Evolutionary conservation across 1,284 basidiomycete genomes (phyloP).

Genomic region (Boletus sp.): DNA sequence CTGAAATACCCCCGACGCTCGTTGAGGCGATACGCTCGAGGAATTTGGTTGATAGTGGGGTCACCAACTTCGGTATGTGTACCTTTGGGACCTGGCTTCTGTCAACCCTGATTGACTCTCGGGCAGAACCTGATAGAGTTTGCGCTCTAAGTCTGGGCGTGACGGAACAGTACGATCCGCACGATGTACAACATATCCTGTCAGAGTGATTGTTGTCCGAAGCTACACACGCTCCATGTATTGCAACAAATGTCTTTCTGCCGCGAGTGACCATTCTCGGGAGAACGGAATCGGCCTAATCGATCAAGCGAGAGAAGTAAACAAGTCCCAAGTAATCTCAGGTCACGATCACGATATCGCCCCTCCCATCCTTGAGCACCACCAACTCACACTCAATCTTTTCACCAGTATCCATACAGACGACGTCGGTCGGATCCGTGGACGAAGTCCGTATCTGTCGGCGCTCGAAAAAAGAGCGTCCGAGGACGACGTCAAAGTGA

Average conservation of each 20-base stretch:
- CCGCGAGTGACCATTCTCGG: background rate
- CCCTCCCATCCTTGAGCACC: conserved; percentile 84
- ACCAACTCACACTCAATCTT: conserved; percentile 91
- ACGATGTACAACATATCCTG: background rate
- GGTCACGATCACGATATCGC: conserved; percentile 87
- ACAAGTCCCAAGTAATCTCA: conserved; percentile 32
- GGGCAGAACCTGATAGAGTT: background rate
- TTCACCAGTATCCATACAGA: conserved; percentile 96
- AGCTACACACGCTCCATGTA: background rate
- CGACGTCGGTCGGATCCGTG: conserved; percentile 87
- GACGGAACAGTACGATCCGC: background rate
- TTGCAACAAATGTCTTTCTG: background rate
- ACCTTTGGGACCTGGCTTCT: background rate
- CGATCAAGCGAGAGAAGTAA: background rate
- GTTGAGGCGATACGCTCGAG: background rate
- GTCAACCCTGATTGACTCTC: background rate
- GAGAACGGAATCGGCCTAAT: no score
- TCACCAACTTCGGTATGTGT: conserved; percentile 21
- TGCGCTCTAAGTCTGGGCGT: background rate
- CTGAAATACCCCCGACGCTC: conserved; percentile 14
- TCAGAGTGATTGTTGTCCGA: background rate
- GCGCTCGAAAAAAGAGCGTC: conserved; percentile 92
- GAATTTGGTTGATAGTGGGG: conserved; percentile 12
- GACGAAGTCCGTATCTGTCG: conserved; percentile 83
- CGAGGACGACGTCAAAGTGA: conserved; percentile 96